Conservation (phyloP, 768 basidiomycete genomes). For the Fomitopsis serialis region DNA sequence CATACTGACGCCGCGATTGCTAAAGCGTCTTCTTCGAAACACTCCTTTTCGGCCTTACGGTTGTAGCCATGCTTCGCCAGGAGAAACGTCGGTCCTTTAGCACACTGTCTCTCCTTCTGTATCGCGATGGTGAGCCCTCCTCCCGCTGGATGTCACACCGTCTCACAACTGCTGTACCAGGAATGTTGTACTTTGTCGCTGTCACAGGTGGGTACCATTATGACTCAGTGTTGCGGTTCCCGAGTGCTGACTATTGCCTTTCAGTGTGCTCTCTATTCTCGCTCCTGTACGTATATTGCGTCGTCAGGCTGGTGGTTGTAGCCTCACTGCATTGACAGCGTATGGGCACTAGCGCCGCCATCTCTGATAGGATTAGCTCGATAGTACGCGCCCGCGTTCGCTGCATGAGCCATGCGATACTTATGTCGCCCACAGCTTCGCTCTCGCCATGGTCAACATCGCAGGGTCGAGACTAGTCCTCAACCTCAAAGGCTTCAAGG, state of each 20-base stretch:
- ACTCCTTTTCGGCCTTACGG: conserved; percentile 21
- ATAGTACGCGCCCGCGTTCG: conserved; percentile 14
- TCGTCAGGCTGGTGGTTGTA: neutral
- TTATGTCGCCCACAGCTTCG: conserved; percentile 13
- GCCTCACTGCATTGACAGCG: conserved; percentile 4
- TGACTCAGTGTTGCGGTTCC: neutral
- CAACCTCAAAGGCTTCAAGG: conserved; percentile 21
- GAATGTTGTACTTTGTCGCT: conserved; percentile 23
- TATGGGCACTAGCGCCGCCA: conserved; percentile 22
- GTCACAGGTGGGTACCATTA: conserved; percentile 15
- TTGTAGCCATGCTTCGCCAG: conserved; percentile 18
- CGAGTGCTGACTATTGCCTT: neutral
- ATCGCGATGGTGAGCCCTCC: conserved; percentile 18
- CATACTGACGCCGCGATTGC: too few relatives aligned
- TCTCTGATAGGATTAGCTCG: conserved; percentile 22
- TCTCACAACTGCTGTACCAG: conserved; percentile 3
- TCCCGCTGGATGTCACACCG: neutral
- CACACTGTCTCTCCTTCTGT: conserved; percentile 19
- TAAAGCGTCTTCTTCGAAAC: conserved; percentile 22
- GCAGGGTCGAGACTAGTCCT: conserved; percentile 21
- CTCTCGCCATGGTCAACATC: conserved; percentile 24
- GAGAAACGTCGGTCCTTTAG: conserved; percentile 17
- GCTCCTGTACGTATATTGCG: conserved; percentile 12
- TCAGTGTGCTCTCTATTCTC: conserved; percentile 22
- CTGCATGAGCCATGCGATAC: neutral